Base-by-base conservation (phyloP, 73 alveolate genomes). In the Uronychia setigera region DNA sequence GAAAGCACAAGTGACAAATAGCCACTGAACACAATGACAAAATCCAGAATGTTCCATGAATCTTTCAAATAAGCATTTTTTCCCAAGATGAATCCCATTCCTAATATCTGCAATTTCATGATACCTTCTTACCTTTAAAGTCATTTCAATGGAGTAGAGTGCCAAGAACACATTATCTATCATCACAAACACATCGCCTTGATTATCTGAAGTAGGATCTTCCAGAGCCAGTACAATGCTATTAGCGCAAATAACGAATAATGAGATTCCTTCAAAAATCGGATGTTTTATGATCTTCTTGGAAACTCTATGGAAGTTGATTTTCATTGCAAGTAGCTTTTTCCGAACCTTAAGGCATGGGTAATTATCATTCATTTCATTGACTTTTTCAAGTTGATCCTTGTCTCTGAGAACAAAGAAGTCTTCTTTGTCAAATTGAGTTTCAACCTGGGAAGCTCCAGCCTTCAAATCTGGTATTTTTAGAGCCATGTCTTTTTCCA, bases 1-100 rank as follows among this genome's bases (percentile, higher is more conserved):
- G 32, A 31, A 34, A 89, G 58, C 13, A 88, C 26, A 79, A 83
- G 81, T 0, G 93, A 90, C 26, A 94, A 32, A 59, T 82, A 94
- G 35, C 94, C 97, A 31, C 95, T 83, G 31, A 92, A 30, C 11
- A 94, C 87, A 31, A 94, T 81, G 0, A 93, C 80, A 29, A 94
- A 92, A 83, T 94, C 98, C 34, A 94, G 81, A 0, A 92, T 76
- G 79, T 94, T 94, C 96, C 98, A 94, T 9, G 92, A 29, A 75
- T 94, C 98, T 74, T 97, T 91, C 59, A 94, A 78, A 60, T 94
- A 94, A n/a, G 91, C 35, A 46, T 78, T 78, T 32, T 76, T 57
- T 57, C 29, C 27, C 0, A 76, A 1, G 31, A 85, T 27, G 59
- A 85, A 77, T 14, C 91, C 91, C 46, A 85, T 25, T 1, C 82